Conservation (phyloP, 1,139 yeast genomes). For the Candida anutae region DNA sequence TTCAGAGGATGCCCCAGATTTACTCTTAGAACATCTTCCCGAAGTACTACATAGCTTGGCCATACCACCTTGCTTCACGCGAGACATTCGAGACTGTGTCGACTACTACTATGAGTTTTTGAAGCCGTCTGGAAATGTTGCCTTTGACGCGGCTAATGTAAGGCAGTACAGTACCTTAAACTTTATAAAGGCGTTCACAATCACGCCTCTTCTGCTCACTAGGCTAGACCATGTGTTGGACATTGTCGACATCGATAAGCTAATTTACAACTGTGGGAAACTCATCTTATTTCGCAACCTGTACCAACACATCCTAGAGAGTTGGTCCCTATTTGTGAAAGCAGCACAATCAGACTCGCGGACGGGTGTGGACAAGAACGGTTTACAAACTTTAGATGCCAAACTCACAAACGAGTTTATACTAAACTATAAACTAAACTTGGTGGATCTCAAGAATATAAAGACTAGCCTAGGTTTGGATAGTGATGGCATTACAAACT, state of each 20-base stretch:
- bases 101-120: constrained; percentile 29
- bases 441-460: constrained; percentile 26
- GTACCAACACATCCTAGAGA: constrained; percentile 19
- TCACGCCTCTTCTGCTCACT: constrained; percentile 14
- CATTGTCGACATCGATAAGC: constrained; percentile 35
- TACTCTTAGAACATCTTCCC: constrained; percentile 21
- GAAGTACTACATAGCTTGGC: constrained; percentile 16
- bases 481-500: constrained; percentile 15
- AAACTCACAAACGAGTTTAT: constrained; percentile 4
- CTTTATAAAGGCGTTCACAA: constrained; percentile 24
- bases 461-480: constrained; percentile 23
- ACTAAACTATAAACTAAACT: constrained; percentile 14
- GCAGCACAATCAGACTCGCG: constrained; percentile 9
- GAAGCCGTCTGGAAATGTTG: constrained; percentile 3
- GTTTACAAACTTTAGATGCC: neutral
- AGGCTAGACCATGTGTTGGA: constrained; percentile 23
- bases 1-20: constrained; percentile 19
- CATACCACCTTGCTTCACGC: constrained; percentile 26
- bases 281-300: constrained; percentile 29
- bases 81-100: constrained; percentile 25
- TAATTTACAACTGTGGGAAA: constrained; percentile 19
- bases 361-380: neutral
- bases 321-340: constrained; percentile 30
- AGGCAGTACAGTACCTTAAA: constrained; percentile 21
- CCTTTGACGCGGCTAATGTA: constrained; percentile 7